These are phyloP conservation scores for Caulochytrium protostelioides DNA, from an alignment of 371 early-diverging fungal genomes.

Conservation along the genomic window DNA sequence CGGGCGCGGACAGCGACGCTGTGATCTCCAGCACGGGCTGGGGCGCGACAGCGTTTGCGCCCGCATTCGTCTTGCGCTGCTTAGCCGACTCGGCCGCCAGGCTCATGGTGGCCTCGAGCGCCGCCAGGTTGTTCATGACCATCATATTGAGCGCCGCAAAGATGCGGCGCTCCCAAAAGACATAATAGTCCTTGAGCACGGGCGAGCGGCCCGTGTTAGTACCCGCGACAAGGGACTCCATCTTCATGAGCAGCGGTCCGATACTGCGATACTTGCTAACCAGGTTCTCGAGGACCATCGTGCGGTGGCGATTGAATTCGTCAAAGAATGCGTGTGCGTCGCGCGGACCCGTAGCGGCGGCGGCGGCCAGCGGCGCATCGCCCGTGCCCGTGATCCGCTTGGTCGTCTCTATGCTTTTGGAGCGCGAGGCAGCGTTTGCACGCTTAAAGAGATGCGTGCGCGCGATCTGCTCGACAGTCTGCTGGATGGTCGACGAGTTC, in stretches of 20 bases:
- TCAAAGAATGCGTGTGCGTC: conserved; percentile 38
- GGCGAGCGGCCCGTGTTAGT: conserved; percentile 33
- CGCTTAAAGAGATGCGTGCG: too few species aligned
- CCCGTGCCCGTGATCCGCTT: too few species aligned
- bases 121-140: conserved; percentile 24
- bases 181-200: conserved; percentile 27
- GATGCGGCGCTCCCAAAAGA: conserved; percentile 26
- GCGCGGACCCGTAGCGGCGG: too few species aligned
- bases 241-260: conserved; percentile 33
- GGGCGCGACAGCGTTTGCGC: too few species aligned
- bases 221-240: conserved; percentile 32
- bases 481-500: conserved; percentile 28
- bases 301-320: conserved; percentile 19
- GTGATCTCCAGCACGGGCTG: conserved; percentile 29
- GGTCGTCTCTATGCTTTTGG: too few species aligned
- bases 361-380: too few species aligned
- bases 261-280: conserved; percentile 30
- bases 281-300: conserved; percentile 15
- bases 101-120: conserved; percentile 11
- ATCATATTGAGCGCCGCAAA: conserved; percentile 30
- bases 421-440: too few species aligned
- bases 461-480: conserved; percentile 25
- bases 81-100: too few species aligned
- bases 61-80: too few species aligned
- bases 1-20: conserved; percentile 31